Percentiles rank a stretch among this genome's conserved stretches.
Conservation (phyloP, 768 basidiomycete genomes). For the Mycena venus region DNA sequence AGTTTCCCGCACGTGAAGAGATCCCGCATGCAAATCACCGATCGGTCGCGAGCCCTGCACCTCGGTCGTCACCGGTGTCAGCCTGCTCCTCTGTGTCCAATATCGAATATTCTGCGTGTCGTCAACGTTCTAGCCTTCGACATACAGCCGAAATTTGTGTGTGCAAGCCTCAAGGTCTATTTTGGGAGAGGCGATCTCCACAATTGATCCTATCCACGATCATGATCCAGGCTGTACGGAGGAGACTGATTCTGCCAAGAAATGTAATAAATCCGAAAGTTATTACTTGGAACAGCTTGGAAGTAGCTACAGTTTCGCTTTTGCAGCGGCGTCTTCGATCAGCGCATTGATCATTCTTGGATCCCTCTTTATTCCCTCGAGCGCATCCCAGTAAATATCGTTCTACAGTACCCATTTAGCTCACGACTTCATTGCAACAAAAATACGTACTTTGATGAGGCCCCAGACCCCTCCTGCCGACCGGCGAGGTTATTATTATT, state of each 20-base stretch:
- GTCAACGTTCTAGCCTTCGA: neutral
- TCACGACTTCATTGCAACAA: neutral
- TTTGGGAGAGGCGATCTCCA: neutral
- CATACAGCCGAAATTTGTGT: too few species aligned
- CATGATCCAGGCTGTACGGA: neutral
- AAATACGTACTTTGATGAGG: slow-evolving; percentile 69
- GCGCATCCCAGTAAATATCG: slow-evolving; percentile 68
- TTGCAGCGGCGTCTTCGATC: slow-evolving; percentile 65
- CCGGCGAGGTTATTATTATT: neutral
- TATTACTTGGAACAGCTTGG: neutral
- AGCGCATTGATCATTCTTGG: slow-evolving; percentile 47
- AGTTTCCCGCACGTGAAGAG: neutral
- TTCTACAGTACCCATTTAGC: slow-evolving; percentile 48
- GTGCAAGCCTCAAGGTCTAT: neutral
- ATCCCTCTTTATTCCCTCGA: slow-evolving; percentile 59
- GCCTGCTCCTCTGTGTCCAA: neutral
- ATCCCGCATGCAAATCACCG: neutral
- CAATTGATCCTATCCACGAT: neutral
- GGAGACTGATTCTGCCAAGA: neutral
- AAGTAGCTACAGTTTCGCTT: slow-evolving; percentile 54
- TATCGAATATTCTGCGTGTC: neutral
- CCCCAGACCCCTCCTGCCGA: slow-evolving; percentile 73
- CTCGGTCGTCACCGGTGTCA: neutral
- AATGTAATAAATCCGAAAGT: neutral
- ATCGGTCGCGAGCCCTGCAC: neutral